Conservation (phyloP, 805 yeast genomes). For the Saccharomycopsis sp. region DNA sequence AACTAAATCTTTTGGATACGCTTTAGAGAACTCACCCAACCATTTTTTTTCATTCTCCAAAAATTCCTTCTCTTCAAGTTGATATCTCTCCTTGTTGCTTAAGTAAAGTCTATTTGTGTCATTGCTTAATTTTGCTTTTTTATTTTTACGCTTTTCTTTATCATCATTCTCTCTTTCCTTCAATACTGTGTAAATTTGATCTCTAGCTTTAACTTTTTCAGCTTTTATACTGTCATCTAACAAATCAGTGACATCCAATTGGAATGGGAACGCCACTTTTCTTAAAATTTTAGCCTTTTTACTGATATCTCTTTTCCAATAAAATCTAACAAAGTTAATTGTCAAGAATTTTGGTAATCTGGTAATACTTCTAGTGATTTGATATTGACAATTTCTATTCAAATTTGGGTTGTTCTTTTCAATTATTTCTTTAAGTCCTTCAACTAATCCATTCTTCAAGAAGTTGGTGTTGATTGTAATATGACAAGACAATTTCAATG, state of each 20-base stretch:
- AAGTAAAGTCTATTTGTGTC: slow-evolving; percentile 7
- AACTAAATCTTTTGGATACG: slow-evolving; percentile 40
- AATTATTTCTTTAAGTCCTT: slow-evolving; percentile 66
- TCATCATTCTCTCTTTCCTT: slow-evolving; percentile 66
- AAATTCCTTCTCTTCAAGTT: slow-evolving; percentile 37
- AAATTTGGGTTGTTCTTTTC: slow-evolving; percentile 72
- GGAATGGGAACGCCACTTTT: slow-evolving; percentile 91
- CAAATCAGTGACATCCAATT: slow-evolving; percentile 79
- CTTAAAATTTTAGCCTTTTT: slow-evolving; percentile 91
- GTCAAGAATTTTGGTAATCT: slow-evolving; percentile 82
- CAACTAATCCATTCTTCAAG: slow-evolving; percentile 74
- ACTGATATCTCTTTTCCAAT: slow-evolving; percentile 88
- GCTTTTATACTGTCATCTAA: slow-evolving; percentile 69
- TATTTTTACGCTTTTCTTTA: slow-evolving; percentile 63
- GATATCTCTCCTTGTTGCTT: slow-evolving; percentile 40
- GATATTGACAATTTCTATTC: slow-evolving; percentile 64
- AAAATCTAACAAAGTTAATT: slow-evolving; percentile 90
- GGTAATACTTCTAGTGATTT: slow-evolving; percentile 49
- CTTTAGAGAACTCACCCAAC: slow-evolving; percentile 36
- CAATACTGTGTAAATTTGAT: slow-evolving; percentile 66
- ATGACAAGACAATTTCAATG: slow-evolving; percentile 80
- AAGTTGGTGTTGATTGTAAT: slow-evolving; percentile 81
- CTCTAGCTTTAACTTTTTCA: slow-evolving; percentile 66
- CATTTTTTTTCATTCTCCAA: slow-evolving; percentile 42
- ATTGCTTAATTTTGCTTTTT: slow-evolving; percentile 26